Evolutionary conservation across 257 asterid species (phyloP).

Genomic region (Ligustrum vulgare): DNA sequence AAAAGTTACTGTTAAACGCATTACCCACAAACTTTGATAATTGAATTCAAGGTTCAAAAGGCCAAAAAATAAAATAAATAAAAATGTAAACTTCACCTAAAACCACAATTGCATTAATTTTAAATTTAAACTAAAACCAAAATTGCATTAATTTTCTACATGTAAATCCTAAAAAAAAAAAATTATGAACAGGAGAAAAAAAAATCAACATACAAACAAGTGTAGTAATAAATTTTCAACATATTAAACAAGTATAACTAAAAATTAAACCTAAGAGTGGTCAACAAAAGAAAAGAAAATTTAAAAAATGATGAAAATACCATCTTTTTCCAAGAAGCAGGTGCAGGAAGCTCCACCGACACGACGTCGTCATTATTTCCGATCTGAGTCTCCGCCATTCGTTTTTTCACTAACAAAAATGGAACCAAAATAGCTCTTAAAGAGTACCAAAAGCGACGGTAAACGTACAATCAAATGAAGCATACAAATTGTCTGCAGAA

Average conservation of each 20-base stretch:
- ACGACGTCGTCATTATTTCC: constrained; percentile 38
- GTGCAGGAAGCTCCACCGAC: constrained; percentile 69
- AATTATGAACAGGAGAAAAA: neutral
- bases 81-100: neutral
- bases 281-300: neutral
- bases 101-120: neutral
- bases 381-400: constrained; percentile 44
- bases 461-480: constrained; percentile 17
- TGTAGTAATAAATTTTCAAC: neutral
- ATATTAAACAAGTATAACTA: neutral
- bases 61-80: neutral
- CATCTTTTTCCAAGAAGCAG: constrained; percentile 73
- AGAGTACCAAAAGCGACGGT: constrained; percentile 17
- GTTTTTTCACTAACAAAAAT: constrained; percentile 33
- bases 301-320: constrained; percentile 26
- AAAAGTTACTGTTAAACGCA: neutral
- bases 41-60: neutral
- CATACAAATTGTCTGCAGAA: constrained; percentile 7
- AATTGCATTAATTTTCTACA: neutral
- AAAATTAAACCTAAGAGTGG: neutral
- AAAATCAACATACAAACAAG: neutral
- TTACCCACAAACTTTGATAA: neutral
- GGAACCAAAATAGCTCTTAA: constrained; percentile 10
- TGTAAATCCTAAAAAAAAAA: neutral
- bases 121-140: neutral